These are phyloP conservation scores for Boletellus emodensis DNA, from an alignment of 768 basidiomycete species.

Conservation along the genomic window DNA sequence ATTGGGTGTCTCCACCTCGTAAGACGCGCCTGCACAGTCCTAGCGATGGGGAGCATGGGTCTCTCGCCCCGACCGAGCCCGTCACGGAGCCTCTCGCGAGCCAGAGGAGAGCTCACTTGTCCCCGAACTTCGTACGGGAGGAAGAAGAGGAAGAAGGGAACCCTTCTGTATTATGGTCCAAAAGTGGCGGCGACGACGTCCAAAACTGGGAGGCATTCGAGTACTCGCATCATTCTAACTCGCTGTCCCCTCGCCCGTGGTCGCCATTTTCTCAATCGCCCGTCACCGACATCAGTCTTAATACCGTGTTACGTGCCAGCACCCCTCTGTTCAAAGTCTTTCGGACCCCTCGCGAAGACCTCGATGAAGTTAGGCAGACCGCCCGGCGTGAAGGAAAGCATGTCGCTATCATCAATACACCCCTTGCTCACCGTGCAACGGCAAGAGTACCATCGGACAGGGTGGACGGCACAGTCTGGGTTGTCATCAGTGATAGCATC, in stretches of 20 bases:
- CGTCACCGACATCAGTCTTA: slow-evolving; percentile 22
- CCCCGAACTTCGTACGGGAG: slow-evolving; percentile 5
- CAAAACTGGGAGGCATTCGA: slow-evolving; percentile 8
- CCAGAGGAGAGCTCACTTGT: slow-evolving; percentile 1
- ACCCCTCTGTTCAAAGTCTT: slow-evolving; percentile 34
- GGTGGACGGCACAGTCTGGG: slow-evolving; percentile 26
- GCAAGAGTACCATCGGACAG: slow-evolving; percentile 17
- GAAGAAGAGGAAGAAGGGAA: slow-evolving; percentile 11
- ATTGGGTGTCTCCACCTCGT: slow-evolving; percentile 31
- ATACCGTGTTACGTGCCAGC: slow-evolving; percentile 25
- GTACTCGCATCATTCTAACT: slow-evolving; percentile 15
- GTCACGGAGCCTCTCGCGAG: slow-evolving; percentile 17
- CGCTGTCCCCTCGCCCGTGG: slow-evolving; percentile 25
- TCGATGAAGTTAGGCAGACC: slow-evolving; percentile 21
- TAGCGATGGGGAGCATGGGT: slow-evolving; percentile 19
- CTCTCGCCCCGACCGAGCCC: slow-evolving; percentile 31
- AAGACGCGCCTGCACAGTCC: slow-evolving; percentile 25
- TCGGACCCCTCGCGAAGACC: slow-evolving; percentile 28
- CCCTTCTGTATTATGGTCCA: slow-evolving; percentile 6
- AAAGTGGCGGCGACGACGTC: slow-evolving; percentile 2
- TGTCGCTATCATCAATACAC: slow-evolving; percentile 26
- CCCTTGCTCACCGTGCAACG: slow-evolving; percentile 22
- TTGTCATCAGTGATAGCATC: slow-evolving; percentile 29
- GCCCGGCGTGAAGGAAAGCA: slow-evolving; percentile 32
- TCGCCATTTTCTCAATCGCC: slow-evolving; percentile 25